phyloP scores from a whole-genome alignment of 1,284 basidiomycete species.

The Trichosporon sp. region DNA sequence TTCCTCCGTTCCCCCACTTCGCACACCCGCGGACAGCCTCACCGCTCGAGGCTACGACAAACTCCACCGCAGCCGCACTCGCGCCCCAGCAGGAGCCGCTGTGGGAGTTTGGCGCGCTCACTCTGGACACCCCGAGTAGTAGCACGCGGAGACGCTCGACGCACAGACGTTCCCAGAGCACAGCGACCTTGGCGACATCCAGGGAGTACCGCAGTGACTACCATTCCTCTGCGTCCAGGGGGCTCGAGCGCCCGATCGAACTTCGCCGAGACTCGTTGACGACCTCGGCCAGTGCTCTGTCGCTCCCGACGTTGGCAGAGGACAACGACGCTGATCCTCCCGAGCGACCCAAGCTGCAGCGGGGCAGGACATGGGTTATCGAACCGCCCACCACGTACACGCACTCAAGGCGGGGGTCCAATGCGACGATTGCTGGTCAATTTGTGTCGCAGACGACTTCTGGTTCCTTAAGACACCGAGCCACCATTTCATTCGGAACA shows the following conservation, averaged over 20 bases:
- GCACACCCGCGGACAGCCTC: constrained; percentile 12
- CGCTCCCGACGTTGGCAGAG: constrained; percentile 1
- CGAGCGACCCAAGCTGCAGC: not conserved
- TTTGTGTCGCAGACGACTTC: constrained; percentile 15
- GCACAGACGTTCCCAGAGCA: constrained; percentile 16
- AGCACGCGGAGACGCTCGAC: constrained; percentile 5
- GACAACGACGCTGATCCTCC: constrained; percentile 5
- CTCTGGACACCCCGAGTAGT: not conserved
- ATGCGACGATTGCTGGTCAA: constrained; percentile 18
- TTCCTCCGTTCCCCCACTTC: constrained; percentile 4
- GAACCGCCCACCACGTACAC: not conserved
- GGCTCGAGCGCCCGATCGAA: constrained; percentile 13
- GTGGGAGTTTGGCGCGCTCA: constrained; percentile 13
- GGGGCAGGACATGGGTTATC: constrained; percentile 3
- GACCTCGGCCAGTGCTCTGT: constrained; percentile 7
- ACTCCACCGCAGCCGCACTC: not conserved
- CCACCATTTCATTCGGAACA: constrained; percentile 6
- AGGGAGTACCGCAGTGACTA: constrained; percentile 19
- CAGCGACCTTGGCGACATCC: constrained; percentile 5
- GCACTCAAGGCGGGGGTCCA: constrained; percentile 1
- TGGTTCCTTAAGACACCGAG: constrained; percentile 1
- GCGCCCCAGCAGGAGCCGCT: constrained; percentile 12
- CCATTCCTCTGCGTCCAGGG: not conserved
- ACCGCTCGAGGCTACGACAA: constrained; percentile 1
- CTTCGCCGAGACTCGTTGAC: constrained; percentile 16